Evolutionary conservation across 2,329 filamentous ascomycete genomes (phyloP).

Genomic region (Colletotrichum gigasporum): DNA sequence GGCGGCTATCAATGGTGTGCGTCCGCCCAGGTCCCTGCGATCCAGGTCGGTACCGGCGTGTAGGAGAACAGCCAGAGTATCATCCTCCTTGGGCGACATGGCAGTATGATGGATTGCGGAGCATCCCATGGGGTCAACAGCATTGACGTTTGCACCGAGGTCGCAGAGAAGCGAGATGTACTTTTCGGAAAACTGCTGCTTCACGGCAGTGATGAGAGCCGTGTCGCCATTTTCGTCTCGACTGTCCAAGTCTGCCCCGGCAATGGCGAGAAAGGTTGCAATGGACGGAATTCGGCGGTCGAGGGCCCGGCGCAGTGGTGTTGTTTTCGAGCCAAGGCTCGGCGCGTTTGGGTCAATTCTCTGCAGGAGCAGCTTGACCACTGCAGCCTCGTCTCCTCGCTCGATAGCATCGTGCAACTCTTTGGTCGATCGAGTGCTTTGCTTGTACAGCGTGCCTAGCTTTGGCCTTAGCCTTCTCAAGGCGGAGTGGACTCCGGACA

Average conservation of each 20-base stretch:
- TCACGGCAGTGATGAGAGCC: conserved; percentile 34
- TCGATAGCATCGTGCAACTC: conserved; percentile 38
- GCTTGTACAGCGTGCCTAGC: conserved; percentile 22
- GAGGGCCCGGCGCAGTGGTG: conserved; percentile 36
- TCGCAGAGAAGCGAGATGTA: conserved; percentile 36
- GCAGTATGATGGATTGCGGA: conserved; percentile 37
- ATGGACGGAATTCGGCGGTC: conserved; percentile 31
- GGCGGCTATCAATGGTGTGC: conserved; percentile 36
- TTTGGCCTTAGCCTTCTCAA: conserved; percentile 23
- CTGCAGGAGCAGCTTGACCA: conserved; percentile 35
- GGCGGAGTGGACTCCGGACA: conserved; percentile 15
- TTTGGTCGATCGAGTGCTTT: conserved; percentile 26
- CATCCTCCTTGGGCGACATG: conserved; percentile 27
- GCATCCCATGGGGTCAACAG: conserved; percentile 33
- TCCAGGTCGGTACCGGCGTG: conserved; percentile 34
- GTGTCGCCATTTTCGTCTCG: conserved; percentile 31
- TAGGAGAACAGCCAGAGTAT: conserved; percentile 34
- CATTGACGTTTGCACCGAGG: conserved; percentile 34
- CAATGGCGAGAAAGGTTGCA: conserved; percentile 34
- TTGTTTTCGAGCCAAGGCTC: conserved; percentile 22
- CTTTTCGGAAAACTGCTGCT: conserved; percentile 33
- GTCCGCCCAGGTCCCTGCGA: conserved; percentile 28
- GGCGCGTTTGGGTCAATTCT: conserved; percentile 34
- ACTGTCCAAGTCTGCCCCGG: conserved; percentile 35
- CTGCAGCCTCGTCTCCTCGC: conserved; percentile 30